Evolutionary conservation across 176 grass and related monocot genomes (phyloP).

Genomic region (Poa pratensis): DNA sequence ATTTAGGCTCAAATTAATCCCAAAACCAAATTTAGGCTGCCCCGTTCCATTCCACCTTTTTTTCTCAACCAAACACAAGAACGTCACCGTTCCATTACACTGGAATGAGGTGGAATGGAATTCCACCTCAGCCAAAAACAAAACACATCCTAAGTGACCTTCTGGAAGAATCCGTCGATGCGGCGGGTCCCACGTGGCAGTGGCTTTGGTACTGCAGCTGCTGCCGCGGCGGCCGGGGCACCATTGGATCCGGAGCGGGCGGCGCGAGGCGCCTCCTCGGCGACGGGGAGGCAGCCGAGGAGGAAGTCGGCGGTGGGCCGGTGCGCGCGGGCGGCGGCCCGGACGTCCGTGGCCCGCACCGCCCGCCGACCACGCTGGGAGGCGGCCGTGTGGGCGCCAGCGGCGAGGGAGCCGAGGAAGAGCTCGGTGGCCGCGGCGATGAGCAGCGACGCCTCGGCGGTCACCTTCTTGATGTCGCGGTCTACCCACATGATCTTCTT

Average conservation of each 20-base stretch:
- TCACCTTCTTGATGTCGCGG: conserved; percentile 83
- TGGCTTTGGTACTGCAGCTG: conserved; percentile 36
- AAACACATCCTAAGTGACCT: conserved; percentile 53
- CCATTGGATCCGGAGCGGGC: conserved; percentile 8
- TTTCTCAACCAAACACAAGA: too few relatives aligned
- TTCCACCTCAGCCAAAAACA: too few relatives aligned
- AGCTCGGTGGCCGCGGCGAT: conserved; percentile 77
- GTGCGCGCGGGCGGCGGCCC: conserved; percentile 63
- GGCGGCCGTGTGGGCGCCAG: conserved; percentile 49
- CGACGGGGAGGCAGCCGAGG: conserved; percentile 67
- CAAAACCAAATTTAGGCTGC: too few relatives aligned
- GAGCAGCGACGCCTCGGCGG: conserved; percentile 69
- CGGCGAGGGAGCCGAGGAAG: conserved; percentile 68
- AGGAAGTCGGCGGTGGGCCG: conserved; percentile 78
- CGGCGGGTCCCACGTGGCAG: conserved; percentile 76
- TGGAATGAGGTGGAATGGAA: too few relatives aligned
- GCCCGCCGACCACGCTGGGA: conserved; percentile 44
- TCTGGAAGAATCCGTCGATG: conserved; percentile 87
- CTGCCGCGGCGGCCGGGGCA: neutral
- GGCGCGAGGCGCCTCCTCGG: conserved; percentile 37
- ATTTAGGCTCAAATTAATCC: too few relatives aligned
- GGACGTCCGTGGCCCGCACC: conserved; percentile 61
- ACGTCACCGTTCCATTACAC: too few relatives aligned
- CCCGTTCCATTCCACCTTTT: too few relatives aligned
- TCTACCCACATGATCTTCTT: conserved; percentile 90